phyloP scores from a whole-genome alignment of 78 protist species.

The Dictyostelium firmibasis region DNA sequence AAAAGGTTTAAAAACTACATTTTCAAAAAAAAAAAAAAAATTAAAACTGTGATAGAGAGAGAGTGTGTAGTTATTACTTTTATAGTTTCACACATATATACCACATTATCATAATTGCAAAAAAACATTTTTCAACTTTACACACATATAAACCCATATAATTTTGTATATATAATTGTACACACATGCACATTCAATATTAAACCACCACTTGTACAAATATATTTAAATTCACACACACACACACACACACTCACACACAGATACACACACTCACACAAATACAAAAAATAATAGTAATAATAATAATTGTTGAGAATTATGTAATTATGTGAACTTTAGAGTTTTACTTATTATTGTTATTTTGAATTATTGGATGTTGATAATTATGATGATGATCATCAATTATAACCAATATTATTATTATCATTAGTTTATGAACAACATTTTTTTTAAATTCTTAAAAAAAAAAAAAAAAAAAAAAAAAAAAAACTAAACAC shows the following conservation, averaged over 20 bases:
- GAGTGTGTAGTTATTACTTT: not conserved
- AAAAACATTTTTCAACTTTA: not conserved
- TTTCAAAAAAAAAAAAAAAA: not conserved
- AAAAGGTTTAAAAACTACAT: not conserved
- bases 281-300: not conserved
- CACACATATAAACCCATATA: not conserved
- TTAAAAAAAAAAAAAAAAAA: not conserved
- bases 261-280: not conserved
- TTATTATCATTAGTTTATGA: not conserved
- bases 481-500: not conserved
- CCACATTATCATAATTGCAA: not conserved
- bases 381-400: slow-evolving; percentile 5
- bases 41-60: not conserved
- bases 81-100: not conserved
- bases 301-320: slow-evolving; percentile 6
- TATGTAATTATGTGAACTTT: slow-evolving; percentile 11
- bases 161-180: not conserved
- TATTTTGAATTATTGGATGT: not conserved
- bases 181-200: not conserved
- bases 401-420: not conserved
- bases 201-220: not conserved
- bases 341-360: slow-evolving; percentile 4
- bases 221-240: not conserved
- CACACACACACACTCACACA: not conserved
- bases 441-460: not conserved